Percentiles rank a stretch among this genome's conserved stretches.
These are phyloP conservation scores for Hyphodiscus sp. DNA, from an alignment of 2,329 filamentous ascomycete genomes.

Conservation along the genomic window DNA sequence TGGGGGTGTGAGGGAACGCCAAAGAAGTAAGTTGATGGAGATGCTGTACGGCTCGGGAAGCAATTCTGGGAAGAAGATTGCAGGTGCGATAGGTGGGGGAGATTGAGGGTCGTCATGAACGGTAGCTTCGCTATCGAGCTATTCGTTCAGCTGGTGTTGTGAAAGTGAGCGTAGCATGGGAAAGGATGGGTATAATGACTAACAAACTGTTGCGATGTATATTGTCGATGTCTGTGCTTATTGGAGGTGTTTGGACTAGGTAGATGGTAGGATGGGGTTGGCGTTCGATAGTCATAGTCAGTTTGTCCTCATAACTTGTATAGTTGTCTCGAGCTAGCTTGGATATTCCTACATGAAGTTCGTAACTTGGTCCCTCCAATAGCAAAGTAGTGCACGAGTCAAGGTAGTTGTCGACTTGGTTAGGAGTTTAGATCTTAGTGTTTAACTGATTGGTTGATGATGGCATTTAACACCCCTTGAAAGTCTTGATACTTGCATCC, in stretches of 20 bases:
- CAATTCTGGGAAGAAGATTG: constrained; percentile 11
- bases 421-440: too few relatives aligned
- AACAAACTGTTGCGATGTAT: not conserved
- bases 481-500: too few relatives aligned
- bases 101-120: constrained; percentile 17
- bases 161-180: too few relatives aligned
- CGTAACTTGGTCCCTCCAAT: not conserved
- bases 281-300: not conserved
- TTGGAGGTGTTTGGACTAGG: not conserved
- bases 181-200: not conserved
- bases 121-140: not conserved
- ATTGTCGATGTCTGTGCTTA: not conserved
- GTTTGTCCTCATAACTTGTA: not conserved
- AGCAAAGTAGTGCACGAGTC: too few relatives aligned
- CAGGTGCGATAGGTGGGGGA: constrained; percentile 7
- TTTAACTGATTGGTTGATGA: too few relatives aligned
- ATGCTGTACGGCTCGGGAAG: constrained; percentile 55
- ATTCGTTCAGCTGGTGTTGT: too few relatives aligned
- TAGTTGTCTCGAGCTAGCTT: not conserved
- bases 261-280: not conserved
- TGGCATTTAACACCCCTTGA: too few relatives aligned
- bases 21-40: constrained; percentile 79
- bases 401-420: too few relatives aligned
- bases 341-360: not conserved
- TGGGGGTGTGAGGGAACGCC: constrained; percentile 65